Evolutionary conservation across 2,329 filamentous ascomycete species (phyloP), one percentile per base, ranked within the genome.

Genomic region (Fusarium multiceps): DNA sequence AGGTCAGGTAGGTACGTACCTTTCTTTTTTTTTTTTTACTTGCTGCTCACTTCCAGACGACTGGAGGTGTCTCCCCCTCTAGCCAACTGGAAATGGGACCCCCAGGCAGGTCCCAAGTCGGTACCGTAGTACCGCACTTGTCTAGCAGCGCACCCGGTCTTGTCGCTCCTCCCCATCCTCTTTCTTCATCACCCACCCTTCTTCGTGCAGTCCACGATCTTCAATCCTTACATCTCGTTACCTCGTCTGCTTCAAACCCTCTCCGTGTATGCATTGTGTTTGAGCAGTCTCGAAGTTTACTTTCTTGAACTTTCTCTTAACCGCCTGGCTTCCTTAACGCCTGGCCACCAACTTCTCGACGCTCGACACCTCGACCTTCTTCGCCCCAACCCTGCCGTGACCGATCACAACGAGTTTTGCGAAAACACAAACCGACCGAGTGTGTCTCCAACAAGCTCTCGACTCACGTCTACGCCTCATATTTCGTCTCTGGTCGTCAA

Each of bases 131-230:
- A 75, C 74, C 74, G 61, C 73, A 74, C 73, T 72, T 72, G 69
- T 75, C 72, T 72, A 69, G 69, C 49, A 71, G 76, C 71, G 76
- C 75, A 73, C 74, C 76, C 75, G 68, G 70, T 68, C 74, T 76
- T 75, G 77, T 80, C 78, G 78, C 78, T 79, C 78, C 75, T 80
- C 77, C 78, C 77, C 75, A 74, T 78, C 74, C 72, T 78, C 76
- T 74, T 74, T 75, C 74, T 75, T 70, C 68, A 73, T 74, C 72
- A 71, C 75, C 78, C 74, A 77, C 75, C 76, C 73, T 74, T 78
- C 75, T 73, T 76, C 75, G 74, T 75, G 69, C 75, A 70, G 67
- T 76, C 76, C 75, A 77, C 75, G 76, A 80, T 77, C 73, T 59
- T 68, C 62, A 58, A 63, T 68, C 60, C 63, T 60, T 56, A 59